Conservation (phyloP, 257 asterid species). For the Jasminum sambac region DNA sequence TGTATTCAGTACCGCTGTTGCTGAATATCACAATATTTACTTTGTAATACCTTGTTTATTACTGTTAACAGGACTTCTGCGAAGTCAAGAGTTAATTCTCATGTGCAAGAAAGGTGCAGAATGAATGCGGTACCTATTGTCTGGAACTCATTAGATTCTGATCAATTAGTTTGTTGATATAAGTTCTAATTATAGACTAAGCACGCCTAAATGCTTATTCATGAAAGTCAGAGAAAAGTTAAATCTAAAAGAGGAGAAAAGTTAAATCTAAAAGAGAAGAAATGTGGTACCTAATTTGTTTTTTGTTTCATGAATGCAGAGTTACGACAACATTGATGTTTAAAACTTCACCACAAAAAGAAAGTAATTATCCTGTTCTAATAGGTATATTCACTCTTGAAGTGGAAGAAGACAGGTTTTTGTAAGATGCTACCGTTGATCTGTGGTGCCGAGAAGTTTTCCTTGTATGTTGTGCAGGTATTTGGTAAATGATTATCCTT, state of each 20-base stretch:
- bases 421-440: not conserved
- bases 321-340: constrained; percentile 4
- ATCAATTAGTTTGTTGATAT: constrained; percentile 11
- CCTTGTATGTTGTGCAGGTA: constrained; percentile 35
- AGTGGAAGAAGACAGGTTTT: not conserved
- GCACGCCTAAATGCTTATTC: constrained; percentile 2
- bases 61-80: constrained; percentile 7
- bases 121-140: constrained; percentile 6
- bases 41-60: constrained; percentile 6
- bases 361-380: not conserved
- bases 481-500: constrained; percentile 16
- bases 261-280: constrained; percentile 11
- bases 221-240: not conserved
- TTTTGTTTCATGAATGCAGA: not conserved
- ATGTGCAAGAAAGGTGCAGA: constrained; percentile 1
- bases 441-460: constrained; percentile 19
- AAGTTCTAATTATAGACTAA: constrained; percentile 10
- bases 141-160: not conserved
- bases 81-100: constrained; percentile 2
- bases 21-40: constrained; percentile 15
- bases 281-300: not conserved
- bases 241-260: not conserved
- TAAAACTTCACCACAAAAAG: not conserved
- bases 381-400: not conserved
- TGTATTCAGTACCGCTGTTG: constrained; percentile 6